Percentiles rank a stretch among this genome's conserved stretches.
phyloP scores from a whole-genome alignment of 2,329 filamentous ascomycete genomes.

The Ploettnerulaceae sp. region DNA sequence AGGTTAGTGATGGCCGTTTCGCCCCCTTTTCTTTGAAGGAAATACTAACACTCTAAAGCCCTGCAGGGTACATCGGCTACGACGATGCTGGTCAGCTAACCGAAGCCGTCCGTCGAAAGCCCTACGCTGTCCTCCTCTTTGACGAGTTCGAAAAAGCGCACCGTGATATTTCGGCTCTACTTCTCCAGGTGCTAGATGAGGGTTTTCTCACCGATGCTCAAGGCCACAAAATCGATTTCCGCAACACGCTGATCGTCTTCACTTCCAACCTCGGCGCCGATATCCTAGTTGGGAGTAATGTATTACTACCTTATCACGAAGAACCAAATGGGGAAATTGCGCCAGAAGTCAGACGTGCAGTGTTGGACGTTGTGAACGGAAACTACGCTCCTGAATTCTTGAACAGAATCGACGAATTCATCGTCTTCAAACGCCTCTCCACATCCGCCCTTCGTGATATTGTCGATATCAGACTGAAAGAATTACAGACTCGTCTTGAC shows the following conservation, averaged over 20 bases:
- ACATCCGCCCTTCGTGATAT: conserved; percentile 78
- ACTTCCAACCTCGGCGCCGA: conserved; percentile 94
- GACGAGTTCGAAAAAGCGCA: conserved; percentile 99
- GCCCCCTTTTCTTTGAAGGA: background rate
- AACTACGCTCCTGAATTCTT: conserved; percentile 88
- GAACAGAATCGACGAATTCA: conserved; percentile 95
- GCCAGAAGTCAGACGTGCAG: conserved; percentile 66
- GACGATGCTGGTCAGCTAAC: conserved; percentile 95
- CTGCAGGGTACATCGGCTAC: conserved; percentile 93
- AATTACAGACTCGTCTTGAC: conserved; percentile 77
- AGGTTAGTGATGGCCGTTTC: conserved; percentile 11
- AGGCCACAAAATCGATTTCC: conserved; percentile 94
- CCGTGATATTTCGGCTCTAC: conserved; percentile 83
- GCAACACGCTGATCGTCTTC: conserved; percentile 92
- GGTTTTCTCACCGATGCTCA: conserved; percentile 94
- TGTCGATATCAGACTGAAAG: conserved; percentile 82
- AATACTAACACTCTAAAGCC: conserved; percentile 43
- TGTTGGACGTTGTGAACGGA: conserved; percentile 80
- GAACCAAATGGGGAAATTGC: conserved; percentile 64
- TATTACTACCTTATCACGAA: conserved; percentile 58
- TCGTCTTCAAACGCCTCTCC: conserved; percentile 86
- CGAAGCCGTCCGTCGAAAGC: conserved; percentile 89
- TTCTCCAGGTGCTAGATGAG: conserved; percentile 93
- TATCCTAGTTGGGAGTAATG: conserved; percentile 75
- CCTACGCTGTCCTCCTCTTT: conserved; percentile 89